These are phyloP conservation scores for Crithidia acanthocephali DNA, from an alignment of 208 protist species.

Conservation along the genomic window DNA sequence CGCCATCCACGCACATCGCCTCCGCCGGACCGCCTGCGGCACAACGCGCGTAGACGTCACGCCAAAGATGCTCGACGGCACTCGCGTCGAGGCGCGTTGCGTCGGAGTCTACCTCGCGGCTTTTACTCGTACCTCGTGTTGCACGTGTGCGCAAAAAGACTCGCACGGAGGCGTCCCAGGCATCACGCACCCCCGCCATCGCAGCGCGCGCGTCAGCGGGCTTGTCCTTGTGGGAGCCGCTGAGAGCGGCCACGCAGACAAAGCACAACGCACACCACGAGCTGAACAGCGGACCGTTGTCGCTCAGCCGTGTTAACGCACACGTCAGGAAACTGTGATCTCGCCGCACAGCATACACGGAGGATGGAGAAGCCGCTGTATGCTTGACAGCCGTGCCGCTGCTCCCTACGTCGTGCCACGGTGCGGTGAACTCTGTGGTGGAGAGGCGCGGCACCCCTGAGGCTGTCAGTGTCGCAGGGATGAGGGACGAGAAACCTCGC, in stretches of 20 bases:
- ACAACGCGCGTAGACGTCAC: neutral
- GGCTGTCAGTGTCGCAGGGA: neutral
- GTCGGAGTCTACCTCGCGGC: no score
- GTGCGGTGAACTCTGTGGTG: no score
- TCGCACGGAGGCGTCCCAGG: slow-evolving; percentile 17
- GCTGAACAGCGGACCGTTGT: slow-evolving; percentile 30
- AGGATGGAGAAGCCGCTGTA: no score
- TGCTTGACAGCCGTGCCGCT: no score
- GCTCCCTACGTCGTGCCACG: slow-evolving; percentile 27
- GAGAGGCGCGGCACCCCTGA: no score
- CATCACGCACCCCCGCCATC: neutral
- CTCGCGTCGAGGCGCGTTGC: no score
- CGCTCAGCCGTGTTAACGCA: slow-evolving; percentile 14
- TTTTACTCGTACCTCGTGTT: no score
- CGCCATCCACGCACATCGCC: no score
- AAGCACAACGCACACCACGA: slow-evolving; percentile 32
- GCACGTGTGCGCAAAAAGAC: no score
- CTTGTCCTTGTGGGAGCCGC: neutral
- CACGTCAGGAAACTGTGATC: neutral
- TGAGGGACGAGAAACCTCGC: slow-evolving; percentile 7
- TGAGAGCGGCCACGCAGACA: slow-evolving; percentile 6
- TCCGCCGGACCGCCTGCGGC: no score
- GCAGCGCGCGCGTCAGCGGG: neutral
- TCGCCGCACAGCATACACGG: no score
- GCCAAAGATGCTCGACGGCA: slow-evolving; percentile 14